Base-by-base conservation (phyloP, 2,329 filamentous ascomycete genomes). In the Curvularia verruculosa region DNA sequence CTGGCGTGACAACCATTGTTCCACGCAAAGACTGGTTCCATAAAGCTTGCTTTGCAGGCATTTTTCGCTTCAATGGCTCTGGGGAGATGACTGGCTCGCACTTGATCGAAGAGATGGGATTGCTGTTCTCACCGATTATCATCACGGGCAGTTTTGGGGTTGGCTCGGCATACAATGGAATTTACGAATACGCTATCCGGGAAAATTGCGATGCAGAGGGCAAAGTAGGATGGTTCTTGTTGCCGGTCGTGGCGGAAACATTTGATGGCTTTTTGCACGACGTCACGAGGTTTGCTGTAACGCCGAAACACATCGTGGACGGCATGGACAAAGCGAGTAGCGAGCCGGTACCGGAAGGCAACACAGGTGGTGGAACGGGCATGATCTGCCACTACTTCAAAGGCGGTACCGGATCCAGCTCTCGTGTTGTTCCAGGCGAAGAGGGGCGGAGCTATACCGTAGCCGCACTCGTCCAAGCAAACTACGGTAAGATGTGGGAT, bases 331-430 rank as follows among this genome's bases (percentile, higher is more conserved):
- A 70, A 7, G 85, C 84, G 0, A 77, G 76, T 2, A 75, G 78
- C 8, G 83, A 80, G 1, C 73, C 77, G 0, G 85, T 89, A 0
- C 73, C 75, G 1, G 87, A 90, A 72, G 87, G 87, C 0, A 86
- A 85, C 63, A 82, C 82, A 1, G 87, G 87, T 3, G 87, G 87
- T 18, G 87, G 87, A n/a, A 87, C 86, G 0, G 87, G 86, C 13
- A 89, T 89, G 85, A 80, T 85, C 36, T 87, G 85, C 66, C 85
- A 88, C 65, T 82, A 82, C 60, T 88, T 85, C 77, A 89, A 89
- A 69, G 87, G 86, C 34, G 87, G 87, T 0, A 90, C 87, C 0
- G 87, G 87, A 1, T 86, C 82, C 0, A 83, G 83, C 63, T 86
- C 82, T 46, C 81, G 87, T 23, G 61, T 85, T 7, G 80, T 89